Base-by-base conservation (phyloP, 2,329 filamentous ascomycete species). In the Dactylonectria estremocensis region DNA sequence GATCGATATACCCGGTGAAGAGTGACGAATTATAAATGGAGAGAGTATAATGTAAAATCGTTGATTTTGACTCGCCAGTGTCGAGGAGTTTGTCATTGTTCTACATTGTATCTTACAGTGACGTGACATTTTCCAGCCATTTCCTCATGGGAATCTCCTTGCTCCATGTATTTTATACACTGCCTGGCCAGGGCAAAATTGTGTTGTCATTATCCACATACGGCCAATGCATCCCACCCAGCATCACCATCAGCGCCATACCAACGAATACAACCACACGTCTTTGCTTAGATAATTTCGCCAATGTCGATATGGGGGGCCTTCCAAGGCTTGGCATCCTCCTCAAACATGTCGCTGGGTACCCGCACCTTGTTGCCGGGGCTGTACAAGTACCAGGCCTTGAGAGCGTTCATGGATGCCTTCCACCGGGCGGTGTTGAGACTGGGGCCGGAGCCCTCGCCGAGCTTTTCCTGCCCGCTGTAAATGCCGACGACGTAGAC, bases 341-440 rank as follows among this genome's bases (percentile, higher is more conserved):
- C 85, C 61, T 87, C 84, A 72, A 92, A 86, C 84, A 89, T 92
- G 70, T 93, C 90, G 78, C 92, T 93, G 24, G 92, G 92, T 68
- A 94, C 85, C 65, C 87, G 86, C 56, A 90, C 88, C 70, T 89
- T 83, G 73, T 86, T 83, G 63, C 87, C 85, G 31, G 96, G 95
- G 80, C 91, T 95, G 85, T 99, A 99, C 60, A 99, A 86, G 82
- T 99, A 99, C 96, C 96, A 99, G 6, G 92, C 88, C 86, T 97
- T 97, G 77, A 99, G 86, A 18, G 95, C 91, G 70, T 92, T 91
- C 77, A 97, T 95, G 43, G 93, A 90, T 20, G 96, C 96, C 80
- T 93, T 89, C 70, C 89, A 87, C 70, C 94, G 90, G 35, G 93
- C 95, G 76, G 94, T 89, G 72, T 94, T 87, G 64, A 98, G 84